Conservation (phyloP, 164 flowering plant genomes). For the Stephania cephalantha region DNA sequence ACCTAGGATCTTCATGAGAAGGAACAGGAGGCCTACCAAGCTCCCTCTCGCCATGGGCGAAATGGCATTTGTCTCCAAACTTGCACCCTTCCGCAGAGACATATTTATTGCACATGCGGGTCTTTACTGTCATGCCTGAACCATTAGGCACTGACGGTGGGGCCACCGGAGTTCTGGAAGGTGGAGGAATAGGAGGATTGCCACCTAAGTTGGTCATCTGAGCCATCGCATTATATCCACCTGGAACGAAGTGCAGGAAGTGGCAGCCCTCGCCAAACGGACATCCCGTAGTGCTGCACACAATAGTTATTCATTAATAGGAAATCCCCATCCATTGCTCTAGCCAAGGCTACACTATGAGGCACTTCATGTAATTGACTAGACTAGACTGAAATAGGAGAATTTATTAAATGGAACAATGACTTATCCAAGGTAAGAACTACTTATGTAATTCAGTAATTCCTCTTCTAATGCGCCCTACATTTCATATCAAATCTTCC, state of each 20-base stretch:
- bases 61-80: constrained; percentile 69
- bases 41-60: constrained; percentile 73
- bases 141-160: constrained; percentile 49
- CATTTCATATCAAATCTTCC: too few relatives aligned
- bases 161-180: constrained; percentile 25
- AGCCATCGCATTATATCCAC: constrained; percentile 62
- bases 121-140: constrained; percentile 39
- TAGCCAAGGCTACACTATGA: too few relatives aligned
- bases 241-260: constrained; percentile 78
- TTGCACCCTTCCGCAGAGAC: constrained; percentile 65
- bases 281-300: constrained; percentile 79
- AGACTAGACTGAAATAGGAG: too few relatives aligned
- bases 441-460: too few relatives aligned
- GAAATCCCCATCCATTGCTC: too few relatives aligned
- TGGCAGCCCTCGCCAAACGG: constrained; percentile 92
- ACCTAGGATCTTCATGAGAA: constrained; percentile 43
- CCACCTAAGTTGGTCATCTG: constrained; percentile 41
- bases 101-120: constrained; percentile 50
- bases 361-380: too few relatives aligned
- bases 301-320: not conserved
- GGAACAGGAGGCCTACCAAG: constrained; percentile 44
- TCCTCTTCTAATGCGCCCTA: too few relatives aligned
- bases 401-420: too few relatives aligned
- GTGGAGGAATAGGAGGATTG: constrained; percentile 31
- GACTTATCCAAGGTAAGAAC: too few relatives aligned